Evolutionary conservation across 768 basidiomycete species (phyloP), one percentile per base, ranked within the genome.

Genomic region (Pulveroboletus sp.): DNA sequence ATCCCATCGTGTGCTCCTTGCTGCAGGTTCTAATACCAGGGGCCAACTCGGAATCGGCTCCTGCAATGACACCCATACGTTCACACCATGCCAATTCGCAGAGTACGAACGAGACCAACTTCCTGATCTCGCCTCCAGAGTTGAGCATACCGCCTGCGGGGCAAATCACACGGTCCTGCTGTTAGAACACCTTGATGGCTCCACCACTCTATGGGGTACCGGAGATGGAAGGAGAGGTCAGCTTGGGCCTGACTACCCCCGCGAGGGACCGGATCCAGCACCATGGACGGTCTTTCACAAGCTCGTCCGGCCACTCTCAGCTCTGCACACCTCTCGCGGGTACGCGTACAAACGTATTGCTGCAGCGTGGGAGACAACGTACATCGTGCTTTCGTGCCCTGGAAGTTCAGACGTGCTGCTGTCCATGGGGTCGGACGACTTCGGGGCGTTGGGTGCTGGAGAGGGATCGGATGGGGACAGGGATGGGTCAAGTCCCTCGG

Each of bases 361-460:
- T 12, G 80, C 85, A 0, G 75, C 82, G 39, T 96, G 93, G 93
- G 87, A 95, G 67, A 90, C 91, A 7, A 83, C 82, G 45, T 91
- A 86, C 58, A 67, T 90, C 39, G 83, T 83, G 3, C 69, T 91
- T 12, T 75, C 78, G 10, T 61, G 58, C 44, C 56, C 63, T 14
- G 71, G 63, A 6, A 60, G 61, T 24, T 61, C 67, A 41, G 86
- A 85, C 56, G 61, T 80, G 3, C 55, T 94, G 27, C 59, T 95
- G 21, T 82, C 92, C 2, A 83, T 93, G 76, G 94, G 94, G 1
- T 77, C 83, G 2, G 77, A 94, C 67, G 92, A 92, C 62, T 92
- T 84, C 59, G 92, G 90, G 3, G 84, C 87, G 63, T 74, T 92
- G 39, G 92, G 91, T 1, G 60, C 78, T 39, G 85, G 79, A 6